Conservation (phyloP, 148 eudicot genomes). For the Simmondsia chinensis region DNA sequence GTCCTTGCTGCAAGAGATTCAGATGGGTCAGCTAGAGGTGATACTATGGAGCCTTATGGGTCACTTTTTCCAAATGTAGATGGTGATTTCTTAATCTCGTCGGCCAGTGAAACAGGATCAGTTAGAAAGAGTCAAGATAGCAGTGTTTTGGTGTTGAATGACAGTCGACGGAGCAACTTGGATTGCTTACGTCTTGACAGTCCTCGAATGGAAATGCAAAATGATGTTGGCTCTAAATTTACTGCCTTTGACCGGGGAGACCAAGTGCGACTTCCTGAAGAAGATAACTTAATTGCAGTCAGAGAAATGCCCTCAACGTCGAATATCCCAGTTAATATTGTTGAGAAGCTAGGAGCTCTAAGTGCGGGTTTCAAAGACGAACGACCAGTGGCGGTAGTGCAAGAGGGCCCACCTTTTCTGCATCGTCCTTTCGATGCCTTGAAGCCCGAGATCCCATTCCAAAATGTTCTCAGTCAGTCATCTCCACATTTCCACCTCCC, state of each 20-base stretch:
- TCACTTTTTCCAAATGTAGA: constrained; percentile 15
- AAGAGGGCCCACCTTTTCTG: constrained; percentile 29
- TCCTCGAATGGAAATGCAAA: constrained; percentile 22
- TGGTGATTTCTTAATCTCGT: constrained; percentile 13
- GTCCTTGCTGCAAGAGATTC: constrained; percentile 44
- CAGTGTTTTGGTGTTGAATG: constrained; percentile 15
- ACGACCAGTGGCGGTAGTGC: constrained; percentile 20
- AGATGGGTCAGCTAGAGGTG: constrained; percentile 27
- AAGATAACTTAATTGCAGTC: constrained; percentile 42
- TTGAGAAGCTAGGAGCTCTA: constrained; percentile 52
- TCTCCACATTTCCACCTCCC: constrained; percentile 40
- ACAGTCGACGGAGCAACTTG: constrained; percentile 10
- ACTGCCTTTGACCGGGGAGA: constrained; percentile 25
- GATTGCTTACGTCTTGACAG: constrained; percentile 42
- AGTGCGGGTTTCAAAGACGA: constrained; percentile 34
- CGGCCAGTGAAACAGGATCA: constrained; percentile 23
- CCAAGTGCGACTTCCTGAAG: constrained; percentile 54
- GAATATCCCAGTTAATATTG: constrained; percentile 24
- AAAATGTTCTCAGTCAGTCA: constrained; percentile 32
- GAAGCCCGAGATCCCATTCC: constrained; percentile 43
- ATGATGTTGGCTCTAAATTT: constrained; percentile 21
- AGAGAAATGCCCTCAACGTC: constrained; percentile 32
- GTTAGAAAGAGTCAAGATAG: constrained; percentile 17
- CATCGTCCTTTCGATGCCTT: constrained; percentile 37
- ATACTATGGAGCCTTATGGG: constrained; percentile 19